Conservation (phyloP, 441 rosid species). For the Syzygium syzygioides region DNA sequence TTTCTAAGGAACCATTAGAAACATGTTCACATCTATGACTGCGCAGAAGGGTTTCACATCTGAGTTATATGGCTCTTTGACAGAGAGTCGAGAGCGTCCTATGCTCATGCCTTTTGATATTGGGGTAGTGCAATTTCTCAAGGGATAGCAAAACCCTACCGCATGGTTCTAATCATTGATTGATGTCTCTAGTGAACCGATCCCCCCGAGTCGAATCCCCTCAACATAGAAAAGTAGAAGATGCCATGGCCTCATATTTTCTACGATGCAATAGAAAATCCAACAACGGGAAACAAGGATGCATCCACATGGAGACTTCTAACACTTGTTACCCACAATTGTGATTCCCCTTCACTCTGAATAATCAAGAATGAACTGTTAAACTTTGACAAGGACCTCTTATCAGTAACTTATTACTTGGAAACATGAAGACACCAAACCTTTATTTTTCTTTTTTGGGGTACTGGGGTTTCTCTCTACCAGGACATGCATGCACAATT, state of each 20-base stretch:
- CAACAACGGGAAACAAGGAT: not conserved
- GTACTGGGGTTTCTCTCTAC: not conserved
- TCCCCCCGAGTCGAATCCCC: not conserved
- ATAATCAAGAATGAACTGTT: not conserved
- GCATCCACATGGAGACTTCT: not conserved
- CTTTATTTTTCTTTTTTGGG: not conserved
- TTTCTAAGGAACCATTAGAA: not conserved
- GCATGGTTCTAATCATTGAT: not conserved
- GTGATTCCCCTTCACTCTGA: not conserved
- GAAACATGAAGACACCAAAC: not conserved
- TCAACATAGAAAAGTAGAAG: not conserved
- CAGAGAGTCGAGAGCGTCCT: not conserved
- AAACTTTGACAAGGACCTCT: not conserved
- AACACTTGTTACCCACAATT: not conserved
- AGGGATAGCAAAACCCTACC: not conserved
- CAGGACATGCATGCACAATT: not conserved
- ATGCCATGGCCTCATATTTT: not conserved
- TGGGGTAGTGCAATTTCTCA: not conserved
- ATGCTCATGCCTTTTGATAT: not conserved
- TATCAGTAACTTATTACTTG: not conserved
- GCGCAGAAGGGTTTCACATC: not conserved
- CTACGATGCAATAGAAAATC: not conserved
- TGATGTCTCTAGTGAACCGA: not conserved
- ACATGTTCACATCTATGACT: not conserved
- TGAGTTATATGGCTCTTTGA: not conserved